A percentile compares a stretch with the other conserved stretches of the same genome.
phyloP scores from a whole-genome alignment of 306 rosid species.

The Trichosanthes truncata region DNA sequence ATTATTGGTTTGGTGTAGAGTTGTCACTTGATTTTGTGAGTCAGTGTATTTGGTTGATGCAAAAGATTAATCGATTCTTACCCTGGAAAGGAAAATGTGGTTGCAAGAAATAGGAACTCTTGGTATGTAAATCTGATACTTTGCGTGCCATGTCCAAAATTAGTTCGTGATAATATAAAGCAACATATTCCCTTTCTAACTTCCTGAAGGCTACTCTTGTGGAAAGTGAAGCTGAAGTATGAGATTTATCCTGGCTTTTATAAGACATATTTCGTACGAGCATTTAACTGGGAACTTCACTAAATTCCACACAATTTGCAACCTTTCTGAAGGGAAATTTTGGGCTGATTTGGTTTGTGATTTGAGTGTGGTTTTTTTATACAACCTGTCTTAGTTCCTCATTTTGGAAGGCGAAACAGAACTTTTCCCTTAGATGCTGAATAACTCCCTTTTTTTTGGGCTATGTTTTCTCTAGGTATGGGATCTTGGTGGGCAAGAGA shows the following conservation, averaged over 20 bases:
- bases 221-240: not conserved
- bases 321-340: not conserved
- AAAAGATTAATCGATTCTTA: not conserved
- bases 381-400: not conserved
- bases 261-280: not conserved
- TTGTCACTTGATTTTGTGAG: not conserved
- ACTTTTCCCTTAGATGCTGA: not conserved
- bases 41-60: not conserved
- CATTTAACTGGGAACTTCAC: not conserved
- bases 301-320: not conserved
- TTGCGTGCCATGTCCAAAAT: not conserved
- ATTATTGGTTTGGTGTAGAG: not conserved
- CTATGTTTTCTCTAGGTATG: conserved; percentile 54
- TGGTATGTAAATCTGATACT: not conserved
- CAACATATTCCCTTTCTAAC: not conserved
- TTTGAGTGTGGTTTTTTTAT: not conserved
- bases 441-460: not conserved
- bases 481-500: conserved; percentile 99
- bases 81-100: not conserved
- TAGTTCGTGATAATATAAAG: not conserved
- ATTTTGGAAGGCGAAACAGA: not conserved
- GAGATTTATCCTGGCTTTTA: not conserved
- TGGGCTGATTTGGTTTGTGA: not conserved
- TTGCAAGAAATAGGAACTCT: not conserved
- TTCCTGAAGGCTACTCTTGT: not conserved